These are phyloP conservation scores for Lentinus brumalis DNA, from an alignment of 768 basidiomycete genomes.

Conservation along the genomic window DNA sequence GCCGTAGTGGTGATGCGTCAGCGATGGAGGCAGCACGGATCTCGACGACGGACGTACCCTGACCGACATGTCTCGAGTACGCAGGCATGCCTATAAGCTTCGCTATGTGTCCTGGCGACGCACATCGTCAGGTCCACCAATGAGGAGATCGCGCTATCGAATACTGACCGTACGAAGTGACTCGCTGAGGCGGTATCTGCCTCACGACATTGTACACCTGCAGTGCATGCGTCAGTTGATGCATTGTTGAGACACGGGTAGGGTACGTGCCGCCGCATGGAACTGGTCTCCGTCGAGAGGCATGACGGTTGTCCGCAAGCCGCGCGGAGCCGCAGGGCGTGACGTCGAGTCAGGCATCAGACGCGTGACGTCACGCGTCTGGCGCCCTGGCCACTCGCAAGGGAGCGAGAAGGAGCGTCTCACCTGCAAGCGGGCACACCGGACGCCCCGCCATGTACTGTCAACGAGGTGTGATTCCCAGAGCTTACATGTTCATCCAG, in stretches of 20 bases:
- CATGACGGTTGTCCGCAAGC: neutral
- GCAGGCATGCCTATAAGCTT: constrained; percentile 79
- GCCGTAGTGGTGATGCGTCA: neutral
- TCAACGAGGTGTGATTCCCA: no score
- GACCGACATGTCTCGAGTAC: constrained; percentile 80
- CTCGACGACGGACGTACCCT: constrained; percentile 49
- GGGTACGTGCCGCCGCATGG: constrained; percentile 9
- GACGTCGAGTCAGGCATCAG: neutral
- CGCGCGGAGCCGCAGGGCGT: neutral
- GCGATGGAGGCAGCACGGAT: neutral
- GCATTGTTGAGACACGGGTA: no score
- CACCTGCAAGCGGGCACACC: neutral
- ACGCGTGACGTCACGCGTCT: constrained; percentile 7
- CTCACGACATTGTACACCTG: constrained; percentile 78
- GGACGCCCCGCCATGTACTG: no score
- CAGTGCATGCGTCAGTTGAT: neutral
- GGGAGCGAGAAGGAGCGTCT: neutral
- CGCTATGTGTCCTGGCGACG: constrained; percentile 69
- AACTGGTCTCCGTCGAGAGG: constrained; percentile 16
- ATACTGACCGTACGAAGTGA: constrained; percentile 74
- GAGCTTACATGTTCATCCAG: no score
- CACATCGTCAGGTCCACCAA: neutral
- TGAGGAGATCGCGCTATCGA: neutral
- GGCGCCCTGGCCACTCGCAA: neutral
- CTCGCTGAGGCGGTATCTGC: constrained; percentile 63